Percentiles rank a stretch among this genome's conserved stretches.
Conservation (phyloP, 2,329 filamentous ascomycete species). For the Aureobasidium sp. region DNA sequence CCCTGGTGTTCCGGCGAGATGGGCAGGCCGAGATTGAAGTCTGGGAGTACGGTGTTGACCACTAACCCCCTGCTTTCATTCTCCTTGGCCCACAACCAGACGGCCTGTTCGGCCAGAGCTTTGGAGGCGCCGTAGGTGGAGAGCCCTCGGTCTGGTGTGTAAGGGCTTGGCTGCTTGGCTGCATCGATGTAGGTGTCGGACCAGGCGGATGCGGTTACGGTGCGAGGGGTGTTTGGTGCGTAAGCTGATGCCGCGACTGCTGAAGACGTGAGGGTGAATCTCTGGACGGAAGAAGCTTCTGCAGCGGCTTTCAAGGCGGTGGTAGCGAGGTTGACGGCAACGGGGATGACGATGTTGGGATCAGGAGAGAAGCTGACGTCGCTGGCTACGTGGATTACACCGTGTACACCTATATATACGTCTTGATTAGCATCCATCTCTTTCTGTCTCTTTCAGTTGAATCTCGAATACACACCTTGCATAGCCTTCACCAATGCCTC, state of each 20-base stretch:
- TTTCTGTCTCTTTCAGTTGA: background rate
- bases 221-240: background rate
- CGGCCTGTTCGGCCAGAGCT: background rate
- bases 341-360: background rate
- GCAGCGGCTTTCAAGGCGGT: background rate
- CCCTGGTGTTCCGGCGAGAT: conserved; percentile 13
- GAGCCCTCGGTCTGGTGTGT: background rate
- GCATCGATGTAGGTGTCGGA: background rate
- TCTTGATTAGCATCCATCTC: background rate
- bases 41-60: conserved; percentile 10
- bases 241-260: background rate
- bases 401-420: background rate
- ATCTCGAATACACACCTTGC: background rate
- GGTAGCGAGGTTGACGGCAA: background rate
- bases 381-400: conserved; percentile 1
- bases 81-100: background rate
- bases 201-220: background rate
- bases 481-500: background rate
- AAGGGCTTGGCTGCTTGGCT: background rate
- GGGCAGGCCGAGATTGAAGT: conserved; percentile 21
- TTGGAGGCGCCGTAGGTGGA: background rate
- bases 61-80: background rate
- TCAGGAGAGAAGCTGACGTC: conserved; percentile 4
- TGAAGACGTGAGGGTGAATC: conserved; percentile 4
- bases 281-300: background rate